Percentiles rank a stretch among this genome's conserved stretches.
phyloP scores from a whole-genome alignment of 1,284 basidiomycete species.

The Cryptococcus amylolentus region DNA sequence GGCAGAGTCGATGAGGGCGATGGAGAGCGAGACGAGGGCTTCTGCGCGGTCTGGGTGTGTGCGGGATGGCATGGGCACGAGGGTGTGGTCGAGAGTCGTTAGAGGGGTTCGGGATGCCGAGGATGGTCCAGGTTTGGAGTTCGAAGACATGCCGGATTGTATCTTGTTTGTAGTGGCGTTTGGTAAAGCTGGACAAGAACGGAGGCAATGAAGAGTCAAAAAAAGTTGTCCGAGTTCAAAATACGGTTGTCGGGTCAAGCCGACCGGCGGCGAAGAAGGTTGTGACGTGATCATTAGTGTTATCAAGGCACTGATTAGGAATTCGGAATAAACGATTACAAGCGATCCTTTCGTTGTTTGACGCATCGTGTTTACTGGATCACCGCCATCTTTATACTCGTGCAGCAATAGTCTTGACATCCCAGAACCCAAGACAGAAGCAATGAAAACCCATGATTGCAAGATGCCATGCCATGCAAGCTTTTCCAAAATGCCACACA shows the following conservation, averaged over 20 bases:
- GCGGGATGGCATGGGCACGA: conserved; percentile 14
- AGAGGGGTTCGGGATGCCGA: conserved; percentile 6
- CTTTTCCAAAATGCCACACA: neutral
- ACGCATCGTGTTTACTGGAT: too few species aligned
- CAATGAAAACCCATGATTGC: too few species aligned
- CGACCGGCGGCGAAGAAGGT: neutral
- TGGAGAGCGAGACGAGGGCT: conserved; percentile 33
- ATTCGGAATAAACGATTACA: too few species aligned
- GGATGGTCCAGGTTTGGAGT: neutral
- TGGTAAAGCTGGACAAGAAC: too few species aligned
- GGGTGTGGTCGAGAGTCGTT: conserved; percentile 20
- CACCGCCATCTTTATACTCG: too few species aligned
- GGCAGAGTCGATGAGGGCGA: conserved; percentile 35
- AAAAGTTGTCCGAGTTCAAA: too few species aligned
- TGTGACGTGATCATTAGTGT: neutral
- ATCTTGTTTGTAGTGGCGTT: neutral
- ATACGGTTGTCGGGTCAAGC: too few species aligned
- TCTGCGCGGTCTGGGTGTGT: conserved; percentile 25
- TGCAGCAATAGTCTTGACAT: too few species aligned
- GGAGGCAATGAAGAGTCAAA: neutral
- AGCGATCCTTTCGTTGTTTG: too few species aligned
- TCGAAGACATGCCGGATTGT: neutral
- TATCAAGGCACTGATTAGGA: too few species aligned
- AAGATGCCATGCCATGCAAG: too few species aligned
- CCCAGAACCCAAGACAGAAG: too few species aligned